phyloP scores from a whole-genome alignment of 2,329 filamentous ascomycete genomes.

The Lasiodiplodia sp. region DNA sequence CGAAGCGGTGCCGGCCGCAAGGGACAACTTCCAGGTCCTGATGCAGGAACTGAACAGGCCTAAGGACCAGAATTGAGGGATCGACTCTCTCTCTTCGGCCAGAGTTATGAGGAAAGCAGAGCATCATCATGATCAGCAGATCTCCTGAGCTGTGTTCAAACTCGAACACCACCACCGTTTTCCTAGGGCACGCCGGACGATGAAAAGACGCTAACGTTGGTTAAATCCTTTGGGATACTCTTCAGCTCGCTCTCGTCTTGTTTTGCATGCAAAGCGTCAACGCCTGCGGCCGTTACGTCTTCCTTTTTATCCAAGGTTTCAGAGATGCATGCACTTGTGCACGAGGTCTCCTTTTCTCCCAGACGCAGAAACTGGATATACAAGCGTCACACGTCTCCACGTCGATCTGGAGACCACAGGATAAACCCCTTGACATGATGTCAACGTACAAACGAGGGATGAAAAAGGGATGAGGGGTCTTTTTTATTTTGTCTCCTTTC shows the following conservation, averaged over 20 bases:
- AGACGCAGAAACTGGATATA: background rate
- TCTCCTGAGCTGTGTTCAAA: background rate
- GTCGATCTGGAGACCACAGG: background rate
- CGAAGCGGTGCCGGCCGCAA: slow-evolving; percentile 68
- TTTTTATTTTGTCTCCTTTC: background rate
- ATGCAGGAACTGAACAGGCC: slow-evolving; percentile 24
- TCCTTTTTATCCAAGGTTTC: background rate
- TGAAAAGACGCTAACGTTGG: background rate
- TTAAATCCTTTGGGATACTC: background rate
- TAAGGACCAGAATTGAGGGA: background rate
- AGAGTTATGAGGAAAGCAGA: background rate
- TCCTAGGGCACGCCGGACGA: background rate
- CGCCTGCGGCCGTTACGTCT: background rate
- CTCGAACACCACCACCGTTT: background rate
- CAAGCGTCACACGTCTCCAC: background rate
- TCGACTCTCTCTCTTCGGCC: background rate
- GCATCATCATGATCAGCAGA: background rate
- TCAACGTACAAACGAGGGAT: background rate
- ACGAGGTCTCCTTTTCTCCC: background rate
- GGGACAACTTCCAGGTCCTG: slow-evolving; percentile 60
- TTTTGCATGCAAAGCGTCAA: background rate
- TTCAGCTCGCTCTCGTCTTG: background rate
- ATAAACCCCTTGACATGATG: background rate
- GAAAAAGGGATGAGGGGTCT: background rate
- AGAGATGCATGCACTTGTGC: background rate